Evolutionary conservation across 805 yeast species (phyloP), one percentile per base, ranked within the genome.

Genomic region (Schizosaccharomyces osmophilus): DNA sequence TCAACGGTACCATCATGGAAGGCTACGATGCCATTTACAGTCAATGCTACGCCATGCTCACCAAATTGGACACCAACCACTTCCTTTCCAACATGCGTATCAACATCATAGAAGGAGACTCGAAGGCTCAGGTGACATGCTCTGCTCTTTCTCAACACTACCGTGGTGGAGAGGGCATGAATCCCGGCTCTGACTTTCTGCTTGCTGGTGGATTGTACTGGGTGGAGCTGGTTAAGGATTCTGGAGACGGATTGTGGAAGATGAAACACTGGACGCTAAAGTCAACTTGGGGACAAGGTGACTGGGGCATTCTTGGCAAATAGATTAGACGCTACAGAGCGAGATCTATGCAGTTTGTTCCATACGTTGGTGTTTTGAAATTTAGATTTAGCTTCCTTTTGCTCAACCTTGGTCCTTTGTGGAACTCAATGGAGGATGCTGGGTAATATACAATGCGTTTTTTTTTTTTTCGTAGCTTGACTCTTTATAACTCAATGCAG

Each of bases 121-220:
- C 60, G 19, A 58, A 6, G 22, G 60, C 60, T n/a, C 42, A 22
- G 19, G 4, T 58, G 17, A 58, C 60, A 11, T 42, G 55, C 24
- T 58, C 61, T 58, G 60, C 61, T 17, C 60, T 58, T n/a, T 42
- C 60, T 6, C 60, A 58, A 24, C 60, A 58, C 39, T 58, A 48
- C 61, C 60, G 61, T 48, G 55, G 9, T n/a, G 9, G 22, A 19
- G 22, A 58, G 19, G 60, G 60, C n/a, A 43, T n/a, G n/a, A 55
- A 39, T 6, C 60, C 60, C 2, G 17, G 26, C n/a, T n/a, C 61
- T 8, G n/a, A 42, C 19, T 8, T 9, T 48, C 26, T 48, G 36
- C 17, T 58, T 31, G 39, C 60, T 17, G 61, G 60, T 22, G 6
- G 60, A n/a, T 48, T 48, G 60, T 58, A 58, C 57, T 58, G 36